Base-by-base conservation (phyloP, 352 stramenopile genomes). In the Phytophthora sp. region DNA sequence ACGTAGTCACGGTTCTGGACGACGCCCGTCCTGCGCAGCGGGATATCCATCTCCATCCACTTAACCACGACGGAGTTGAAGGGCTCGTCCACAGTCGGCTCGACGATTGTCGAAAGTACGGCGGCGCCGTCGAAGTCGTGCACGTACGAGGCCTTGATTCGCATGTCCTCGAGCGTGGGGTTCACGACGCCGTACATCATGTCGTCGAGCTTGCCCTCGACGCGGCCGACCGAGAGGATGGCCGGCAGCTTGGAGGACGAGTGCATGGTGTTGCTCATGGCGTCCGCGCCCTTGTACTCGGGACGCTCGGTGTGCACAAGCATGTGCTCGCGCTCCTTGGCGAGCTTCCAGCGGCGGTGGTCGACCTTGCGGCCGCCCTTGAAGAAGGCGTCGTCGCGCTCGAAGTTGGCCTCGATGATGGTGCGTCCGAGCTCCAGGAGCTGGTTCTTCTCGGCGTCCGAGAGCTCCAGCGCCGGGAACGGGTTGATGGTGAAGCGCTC, bases 1-100 rank as follows among this genome's bases (percentile, higher is more conserved):
- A 90, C 81, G 55, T 86, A 80, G 62, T 90, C 81, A 8, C 76
- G 73, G 57, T 86, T 88, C 70, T 79, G 76, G 9, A 78, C 49
- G 31, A 88, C 49, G 12, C 61, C 62, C 8, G 67, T 76, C 8
- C 45, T 39, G 21, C 62, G 67, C 45, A 76, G 48, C 23, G 66
- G 66, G 63, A 76, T 70, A 67, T 76, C 68, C 57, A 76, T 68
- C 63, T 76, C 66, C 46, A 72, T 72, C 72, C 72, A 81, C 61
- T 81, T 81, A 39, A 81, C 50, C 5, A 74, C 55, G 18, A 81
- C 64, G 8, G 66, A 76, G 13, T 32, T 70, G 56, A 76, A 74
- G 0, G 70, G 70, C n/a, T 63, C 61, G 12, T 73, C 57, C 4
- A 58, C 38, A 3, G 62, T 74, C 15, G 70, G 70, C 6, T 65